Evolutionary conservation across 306 rosid species (phyloP), one percentile per base, ranked within the genome.

Genomic region (Acacia melanoxylon): DNA sequence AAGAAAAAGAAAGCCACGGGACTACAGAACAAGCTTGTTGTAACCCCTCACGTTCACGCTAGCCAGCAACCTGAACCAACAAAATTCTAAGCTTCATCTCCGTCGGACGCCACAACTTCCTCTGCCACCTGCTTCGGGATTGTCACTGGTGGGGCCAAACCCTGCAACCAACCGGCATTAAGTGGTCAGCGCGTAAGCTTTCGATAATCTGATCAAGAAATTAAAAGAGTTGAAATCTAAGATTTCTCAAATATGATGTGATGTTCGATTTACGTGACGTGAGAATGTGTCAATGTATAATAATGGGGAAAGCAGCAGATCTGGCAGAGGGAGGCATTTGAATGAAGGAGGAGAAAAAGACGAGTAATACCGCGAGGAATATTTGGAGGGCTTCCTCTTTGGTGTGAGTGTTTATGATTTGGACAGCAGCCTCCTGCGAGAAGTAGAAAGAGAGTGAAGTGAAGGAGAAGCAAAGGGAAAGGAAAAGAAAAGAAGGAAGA

Each of bases 341-440:
- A 45, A 40, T 22, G 8, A 46, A 77, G 25, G 10, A 66, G 51
- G 10, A 15, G 35, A 31, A 31, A 31, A 31, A 31, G 35, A 31
- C 35, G 9, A 44, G 31, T 9, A 9, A 4, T 22, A 86, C 91
- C 72, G 22, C 16, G 29, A 86, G 13, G 59, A 88, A 88, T 42
- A 88, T 84, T 73, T 84, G 54, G 61, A 79, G 35, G 16, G 91
- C 91, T 22, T 88, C 86, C 14, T 86, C 89, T 35, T 68, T 61
- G 42, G 82, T 35, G 48, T 88, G 85, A 49, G 78, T 66, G 2
- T 68, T 81, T 31, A 86, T 62, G 11, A 86, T 68, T 40, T 82
- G 51, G 19, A 82, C 40, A 3, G 91, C 91, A 0, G 83, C 83
- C 75, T 84, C 83, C 91, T 84, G 74, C 69, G 3, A 12, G 2